phyloP scores from a whole-genome alignment of 164 flowering plant genomes.

The Houttuynia cordata region DNA sequence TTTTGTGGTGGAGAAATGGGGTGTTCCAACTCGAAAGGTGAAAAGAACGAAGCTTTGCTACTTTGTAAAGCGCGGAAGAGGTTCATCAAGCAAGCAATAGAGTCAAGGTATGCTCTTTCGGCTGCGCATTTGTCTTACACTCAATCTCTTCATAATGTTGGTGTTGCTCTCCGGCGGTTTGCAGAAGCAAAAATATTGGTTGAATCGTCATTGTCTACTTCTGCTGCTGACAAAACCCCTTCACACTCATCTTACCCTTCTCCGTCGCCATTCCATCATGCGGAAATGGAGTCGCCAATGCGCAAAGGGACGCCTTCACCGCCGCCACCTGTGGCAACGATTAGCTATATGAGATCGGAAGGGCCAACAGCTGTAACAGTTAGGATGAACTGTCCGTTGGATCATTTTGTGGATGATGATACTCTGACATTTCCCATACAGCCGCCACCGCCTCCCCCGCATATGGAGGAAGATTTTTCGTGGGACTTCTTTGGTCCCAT shows the following conservation, averaged over 20 bases:
- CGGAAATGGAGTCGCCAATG: conserved; percentile 44
- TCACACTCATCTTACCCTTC: conserved; percentile 73
- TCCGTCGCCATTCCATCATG: conserved; percentile 57
- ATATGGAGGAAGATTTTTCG: conserved; percentile 28
- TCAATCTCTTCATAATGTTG: conserved; percentile 58
- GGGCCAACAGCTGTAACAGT: conserved; percentile 48
- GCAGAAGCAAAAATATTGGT: conserved; percentile 66
- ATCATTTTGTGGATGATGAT: conserved; percentile 39
- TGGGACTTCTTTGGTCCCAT: conserved; percentile 82
- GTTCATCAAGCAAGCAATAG: conserved; percentile 73
- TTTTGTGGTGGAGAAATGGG: conserved; percentile 37
- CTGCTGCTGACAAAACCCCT: conserved; percentile 65
- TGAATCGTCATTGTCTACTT: conserved; percentile 52
- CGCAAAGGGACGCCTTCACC: conserved; percentile 37
- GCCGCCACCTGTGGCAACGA: conserved; percentile 23
- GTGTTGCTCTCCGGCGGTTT: conserved; percentile 59
- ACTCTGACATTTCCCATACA: conserved; percentile 30
- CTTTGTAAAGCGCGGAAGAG: conserved; percentile 65
- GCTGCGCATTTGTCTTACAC: conserved; percentile 75
- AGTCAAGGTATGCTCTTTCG: conserved; percentile 69
- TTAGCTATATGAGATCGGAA: conserved; percentile 60
- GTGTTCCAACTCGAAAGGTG: conserved; percentile 43
- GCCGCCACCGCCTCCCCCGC: conserved; percentile 63
- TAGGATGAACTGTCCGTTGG: conserved; percentile 23
- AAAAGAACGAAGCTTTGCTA: conserved; percentile 50